phyloP scores from a whole-genome alignment of 1,284 basidiomycete species.

The Malassezia globosa region DNA sequence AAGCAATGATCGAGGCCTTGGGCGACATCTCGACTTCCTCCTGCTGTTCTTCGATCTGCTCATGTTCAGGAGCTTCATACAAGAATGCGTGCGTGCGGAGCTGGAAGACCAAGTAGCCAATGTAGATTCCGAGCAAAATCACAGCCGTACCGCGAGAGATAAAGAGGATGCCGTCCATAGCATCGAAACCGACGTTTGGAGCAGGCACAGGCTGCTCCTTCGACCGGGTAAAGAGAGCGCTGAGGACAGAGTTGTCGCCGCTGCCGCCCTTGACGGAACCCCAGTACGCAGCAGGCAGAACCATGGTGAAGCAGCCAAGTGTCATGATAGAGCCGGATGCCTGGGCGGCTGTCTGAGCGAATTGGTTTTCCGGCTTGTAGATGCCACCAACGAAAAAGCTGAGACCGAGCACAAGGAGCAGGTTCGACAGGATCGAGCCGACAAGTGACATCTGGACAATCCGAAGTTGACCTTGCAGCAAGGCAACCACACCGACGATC shows the following conservation, averaged over 20 bases:
- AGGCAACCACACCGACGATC: conserved; percentile 57
- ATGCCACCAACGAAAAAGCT: conserved; percentile 46
- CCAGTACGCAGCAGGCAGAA: conserved; percentile 81
- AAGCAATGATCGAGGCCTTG: conserved; percentile 31
- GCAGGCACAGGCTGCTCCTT: conserved; percentile 16
- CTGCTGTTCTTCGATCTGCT: conserved; percentile 29
- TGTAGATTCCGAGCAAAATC: conserved; percentile 67
- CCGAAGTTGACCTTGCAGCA: conserved; percentile 57
- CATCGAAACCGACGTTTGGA: conserved; percentile 7
- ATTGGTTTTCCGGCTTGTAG: conserved; percentile 33
- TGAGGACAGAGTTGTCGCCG: conserved; percentile 33
- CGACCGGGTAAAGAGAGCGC: conserved; percentile 22
- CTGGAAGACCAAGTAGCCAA: conserved; percentile 55
- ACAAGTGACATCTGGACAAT: conserved; percentile 44
- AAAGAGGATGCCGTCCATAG: conserved; percentile 33
- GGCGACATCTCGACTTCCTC: conserved; percentile 41
- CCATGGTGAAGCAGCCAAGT: conserved; percentile 73
- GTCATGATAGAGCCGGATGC: conserved; percentile 58
- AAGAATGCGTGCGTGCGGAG: conserved; percentile 42
- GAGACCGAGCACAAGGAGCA: conserved; percentile 42
- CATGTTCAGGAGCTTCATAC: conserved; percentile 28
- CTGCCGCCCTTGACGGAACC: conserved; percentile 16
- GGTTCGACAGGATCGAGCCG: conserved; percentile 42
- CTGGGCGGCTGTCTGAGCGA: conserved; percentile 45
- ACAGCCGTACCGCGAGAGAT: conserved; percentile 41